These are phyloP conservation scores for Beauveria brongniartii DNA, from an alignment of 2,329 filamentous ascomycete genomes.

Conservation along the genomic window DNA sequence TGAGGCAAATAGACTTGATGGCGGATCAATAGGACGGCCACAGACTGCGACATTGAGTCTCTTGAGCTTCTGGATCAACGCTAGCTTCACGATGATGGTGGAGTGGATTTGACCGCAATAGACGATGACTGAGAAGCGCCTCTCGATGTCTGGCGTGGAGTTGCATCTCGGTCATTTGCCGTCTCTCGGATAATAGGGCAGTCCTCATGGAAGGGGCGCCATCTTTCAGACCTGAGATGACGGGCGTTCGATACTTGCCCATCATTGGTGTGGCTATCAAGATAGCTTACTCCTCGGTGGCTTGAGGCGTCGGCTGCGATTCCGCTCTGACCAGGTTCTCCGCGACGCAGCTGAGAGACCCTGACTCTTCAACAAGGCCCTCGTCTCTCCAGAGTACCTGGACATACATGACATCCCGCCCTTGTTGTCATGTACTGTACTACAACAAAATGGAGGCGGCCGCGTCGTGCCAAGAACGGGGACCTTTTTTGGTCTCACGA, in stretches of 20 bases:
- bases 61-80: slow-evolving; percentile 2
- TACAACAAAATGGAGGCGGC: background rate
- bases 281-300: background rate
- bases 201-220: background rate
- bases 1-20: background rate
- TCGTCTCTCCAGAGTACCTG: too few species aligned
- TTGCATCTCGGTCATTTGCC: background rate
- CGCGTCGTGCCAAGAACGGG: background rate
- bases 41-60: background rate
- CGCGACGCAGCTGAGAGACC: background rate
- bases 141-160: background rate
- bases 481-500: background rate
- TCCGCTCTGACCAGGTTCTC: background rate
- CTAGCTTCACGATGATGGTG: background rate
- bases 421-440: background rate
- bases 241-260: background rate
- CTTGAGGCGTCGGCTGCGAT: background rate
- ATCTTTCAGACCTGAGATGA: background rate
- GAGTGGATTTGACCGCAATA: background rate
- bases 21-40: background rate
- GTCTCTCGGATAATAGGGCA: background rate
- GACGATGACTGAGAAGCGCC: background rate
- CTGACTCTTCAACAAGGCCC: background rate
- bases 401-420: too few species aligned
- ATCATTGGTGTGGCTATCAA: background rate